Conservation (phyloP, 352 stramenopile species). For the Globisporangium yorkense region DNA sequence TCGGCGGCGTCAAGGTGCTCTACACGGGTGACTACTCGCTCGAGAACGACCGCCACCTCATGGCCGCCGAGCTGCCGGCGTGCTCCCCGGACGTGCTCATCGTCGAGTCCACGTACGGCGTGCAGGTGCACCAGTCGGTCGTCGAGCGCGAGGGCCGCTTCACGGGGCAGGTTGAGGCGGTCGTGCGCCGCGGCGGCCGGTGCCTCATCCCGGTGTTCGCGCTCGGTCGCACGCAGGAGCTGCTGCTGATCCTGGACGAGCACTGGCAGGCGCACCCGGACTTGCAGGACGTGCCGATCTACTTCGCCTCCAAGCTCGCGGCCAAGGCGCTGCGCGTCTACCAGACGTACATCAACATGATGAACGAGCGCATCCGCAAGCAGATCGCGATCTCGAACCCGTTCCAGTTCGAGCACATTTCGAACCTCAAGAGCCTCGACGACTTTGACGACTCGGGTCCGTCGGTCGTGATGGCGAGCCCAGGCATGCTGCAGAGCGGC, state of each 20-base stretch:
- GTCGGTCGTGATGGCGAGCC: conserved; percentile 98
- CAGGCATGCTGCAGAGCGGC: conserved; percentile 98
- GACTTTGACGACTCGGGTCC: conserved; percentile 97
- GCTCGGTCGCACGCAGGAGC: conserved; percentile 96
- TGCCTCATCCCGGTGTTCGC: conserved; percentile 99
- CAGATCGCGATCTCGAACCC: conserved; percentile 98
- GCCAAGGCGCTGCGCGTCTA: conserved; percentile 96
- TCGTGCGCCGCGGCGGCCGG: conserved; percentile 94
- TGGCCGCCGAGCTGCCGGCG: conserved; percentile 82
- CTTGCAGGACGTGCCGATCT: conserved; percentile 97
- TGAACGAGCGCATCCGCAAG: conserved; percentile 97
- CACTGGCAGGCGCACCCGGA: conserved; percentile 95
- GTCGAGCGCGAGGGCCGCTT: conserved; percentile 96
- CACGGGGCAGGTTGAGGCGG: conserved; percentile 93
- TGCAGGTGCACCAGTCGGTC: conserved; percentile 95
- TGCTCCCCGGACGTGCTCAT: conserved; percentile 98
- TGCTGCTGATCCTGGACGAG: conserved; percentile 99
- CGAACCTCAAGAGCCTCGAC: conserved; percentile 95
- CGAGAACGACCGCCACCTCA: conserved; percentile 98
- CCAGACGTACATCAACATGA: conserved; percentile 99
- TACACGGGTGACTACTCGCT: conserved; percentile 99
- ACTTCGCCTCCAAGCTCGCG: conserved; percentile 97
- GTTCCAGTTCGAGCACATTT: conserved; percentile 97
- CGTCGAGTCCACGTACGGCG: conserved; percentile 97
- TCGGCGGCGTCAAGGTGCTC: conserved; percentile 95